phyloP scores from a whole-genome alignment of 352 stramenopile genomes.

The Globisporangium abappressorium region DNA sequence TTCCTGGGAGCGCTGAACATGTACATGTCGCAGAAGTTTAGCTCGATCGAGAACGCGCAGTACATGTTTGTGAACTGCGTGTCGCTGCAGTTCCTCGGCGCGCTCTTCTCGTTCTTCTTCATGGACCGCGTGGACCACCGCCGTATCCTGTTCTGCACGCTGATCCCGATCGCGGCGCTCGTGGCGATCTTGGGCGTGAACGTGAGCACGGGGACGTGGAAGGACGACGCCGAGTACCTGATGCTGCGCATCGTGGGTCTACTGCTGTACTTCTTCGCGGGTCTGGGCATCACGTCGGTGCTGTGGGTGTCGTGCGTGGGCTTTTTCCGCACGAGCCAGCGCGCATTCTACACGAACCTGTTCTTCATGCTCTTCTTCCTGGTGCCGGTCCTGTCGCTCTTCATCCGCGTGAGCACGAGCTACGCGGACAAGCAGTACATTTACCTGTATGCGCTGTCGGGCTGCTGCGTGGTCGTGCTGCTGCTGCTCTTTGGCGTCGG shows the following conservation, averaged over 20 bases:
- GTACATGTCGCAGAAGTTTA: constrained; percentile 65
- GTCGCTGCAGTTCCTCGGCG: constrained; percentile 61
- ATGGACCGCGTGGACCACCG: constrained; percentile 79
- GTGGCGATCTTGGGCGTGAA: constrained; percentile 60
- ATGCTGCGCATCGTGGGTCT: constrained; percentile 71
- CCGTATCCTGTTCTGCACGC: constrained; percentile 64
- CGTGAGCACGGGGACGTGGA: constrained; percentile 43
- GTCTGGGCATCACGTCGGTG: constrained; percentile 67
- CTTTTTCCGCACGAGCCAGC: constrained; percentile 65
- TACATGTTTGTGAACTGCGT: constrained; percentile 84
- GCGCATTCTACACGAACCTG: constrained; percentile 56
- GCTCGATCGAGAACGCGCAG: constrained; percentile 52
- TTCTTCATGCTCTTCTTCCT: constrained; percentile 81
- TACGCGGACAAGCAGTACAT: constrained; percentile 43
- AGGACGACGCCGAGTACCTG: constrained; percentile 49
- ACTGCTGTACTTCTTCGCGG: constrained; percentile 77
- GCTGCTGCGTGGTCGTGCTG: constrained; percentile 38
- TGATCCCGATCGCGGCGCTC: constrained; percentile 51
- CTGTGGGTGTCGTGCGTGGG: constrained; percentile 73
- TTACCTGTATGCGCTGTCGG: constrained; percentile 54
- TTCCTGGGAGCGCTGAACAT: constrained; percentile 69
- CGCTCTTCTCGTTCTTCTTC: constrained; percentile 84
- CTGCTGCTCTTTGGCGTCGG: constrained; percentile 50
- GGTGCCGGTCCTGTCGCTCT: constrained; percentile 43
- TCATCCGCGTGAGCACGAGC: constrained; percentile 34